These are phyloP conservation scores for Pseudodiploospora longispora DNA, from an alignment of 2,329 filamentous ascomycete genomes.

Conservation along the genomic window DNA sequence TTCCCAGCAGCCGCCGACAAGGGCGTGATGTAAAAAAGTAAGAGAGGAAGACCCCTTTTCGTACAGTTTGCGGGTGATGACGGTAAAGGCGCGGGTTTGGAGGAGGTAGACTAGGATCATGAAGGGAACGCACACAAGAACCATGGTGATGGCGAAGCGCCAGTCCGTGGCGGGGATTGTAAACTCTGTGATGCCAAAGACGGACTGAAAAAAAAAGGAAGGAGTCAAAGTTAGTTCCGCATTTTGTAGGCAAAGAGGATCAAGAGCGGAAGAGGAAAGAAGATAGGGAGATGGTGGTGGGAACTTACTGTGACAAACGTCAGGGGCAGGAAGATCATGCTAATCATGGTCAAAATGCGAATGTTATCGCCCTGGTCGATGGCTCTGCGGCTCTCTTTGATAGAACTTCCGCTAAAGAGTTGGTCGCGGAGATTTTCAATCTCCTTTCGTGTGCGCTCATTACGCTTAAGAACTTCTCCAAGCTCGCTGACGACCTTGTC, in stretches of 20 bases:
- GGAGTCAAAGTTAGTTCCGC: background rate
- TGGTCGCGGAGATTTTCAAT: conserved; percentile 52
- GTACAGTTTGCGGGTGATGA: conserved; percentile 14
- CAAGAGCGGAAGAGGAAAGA: background rate
- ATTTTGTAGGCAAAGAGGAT: no score
- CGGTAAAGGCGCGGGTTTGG: conserved; percentile 32
- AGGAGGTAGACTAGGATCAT: conserved; percentile 38
- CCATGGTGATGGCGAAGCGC: conserved; percentile 51
- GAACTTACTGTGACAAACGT: conserved; percentile 49
- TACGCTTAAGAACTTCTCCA: conserved; percentile 37
- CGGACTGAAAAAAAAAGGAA: conserved; percentile 24
- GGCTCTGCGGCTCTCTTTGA: conserved; percentile 51
- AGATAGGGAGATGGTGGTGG: background rate
- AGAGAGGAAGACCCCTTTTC: background rate
- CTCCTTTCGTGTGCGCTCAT: conserved; percentile 45
- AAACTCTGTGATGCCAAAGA: conserved; percentile 47
- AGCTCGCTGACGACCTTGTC: conserved; percentile 44
- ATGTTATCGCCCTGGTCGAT: conserved; percentile 59
- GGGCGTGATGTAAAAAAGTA: background rate
- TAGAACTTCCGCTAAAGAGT: conserved; percentile 54
- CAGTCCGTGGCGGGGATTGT: conserved; percentile 33
- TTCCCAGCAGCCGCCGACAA: background rate
- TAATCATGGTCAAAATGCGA: conserved; percentile 50
- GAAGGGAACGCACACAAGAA: conserved; percentile 49
- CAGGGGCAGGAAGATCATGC: conserved; percentile 52